Evolutionary conservation across 305 asterid species (phyloP), one percentile per base, ranked within the genome.

Genomic region (Lippia alba): DNA sequence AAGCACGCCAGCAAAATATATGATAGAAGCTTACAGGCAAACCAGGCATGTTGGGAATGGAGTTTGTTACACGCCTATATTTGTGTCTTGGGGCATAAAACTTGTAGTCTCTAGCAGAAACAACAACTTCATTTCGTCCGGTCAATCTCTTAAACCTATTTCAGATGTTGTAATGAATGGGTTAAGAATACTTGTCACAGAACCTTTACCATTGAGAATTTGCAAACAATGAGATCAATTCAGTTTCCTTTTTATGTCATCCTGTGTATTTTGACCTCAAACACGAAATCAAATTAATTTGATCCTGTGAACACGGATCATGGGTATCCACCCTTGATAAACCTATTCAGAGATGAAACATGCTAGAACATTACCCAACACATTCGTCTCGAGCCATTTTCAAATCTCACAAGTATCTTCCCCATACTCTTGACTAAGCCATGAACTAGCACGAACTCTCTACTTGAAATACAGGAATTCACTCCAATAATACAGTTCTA

Each of bases 11-110:
- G 53, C 69, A 50, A 57, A 64, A 64, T 63, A 56, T 24, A 51
- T 70, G 24, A 57, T 16, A 32, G 49, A 69, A 80, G 72, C 94
- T 81, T 87, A 90, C 97, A 34, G 95, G 88, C 80, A 90, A 83
- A 76, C 87, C 85, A 70, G 93, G 83, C 66, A 94, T 81, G 77
- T 66, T 87, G 77, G 96, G 81, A 78, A 86, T 79, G 39, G 96
- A 80, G 84, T 81, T 92, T 5, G 98, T 83, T 55, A 80, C 85
- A 24, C 98, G 99, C 79, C 98, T 90, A 67, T 78, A 91, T 79
- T 94, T 94, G 83, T 90, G 99, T 67, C 99, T 88, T 50, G 99
- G 99, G 73, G 98, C 94, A 78, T 94, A 94, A 80, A 91, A 94
- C 70, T 94, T 94, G 85, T 91, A 94, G 85, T 94, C 99, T 76